Evolutionary conservation across 2,329 filamentous ascomycete genomes (phyloP).

Genomic region (Penicillium sp.): DNA sequence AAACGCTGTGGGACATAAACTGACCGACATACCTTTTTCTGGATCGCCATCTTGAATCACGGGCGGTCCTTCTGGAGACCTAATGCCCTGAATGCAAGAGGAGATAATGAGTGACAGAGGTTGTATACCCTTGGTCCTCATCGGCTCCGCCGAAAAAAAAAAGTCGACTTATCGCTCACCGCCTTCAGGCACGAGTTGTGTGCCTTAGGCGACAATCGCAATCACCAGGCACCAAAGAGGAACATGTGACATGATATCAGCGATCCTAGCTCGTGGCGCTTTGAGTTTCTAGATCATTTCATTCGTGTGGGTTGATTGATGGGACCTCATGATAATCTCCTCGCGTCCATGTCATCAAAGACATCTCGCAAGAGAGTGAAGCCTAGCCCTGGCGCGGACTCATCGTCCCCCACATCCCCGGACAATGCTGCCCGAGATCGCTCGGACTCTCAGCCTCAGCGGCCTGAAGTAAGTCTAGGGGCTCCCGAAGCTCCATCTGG

Average conservation of each 20-base stretch:
- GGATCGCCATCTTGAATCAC: slow-evolving; percentile 72
- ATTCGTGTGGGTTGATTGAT: slow-evolving; percentile 1
- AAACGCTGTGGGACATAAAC: not conserved
- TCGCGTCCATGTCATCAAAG: slow-evolving; percentile 38
- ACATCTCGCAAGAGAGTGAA: slow-evolving; percentile 46
- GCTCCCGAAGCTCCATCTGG: not conserved
- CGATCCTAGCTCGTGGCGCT: slow-evolving; percentile 19
- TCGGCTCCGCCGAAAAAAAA: slow-evolving; percentile 21
- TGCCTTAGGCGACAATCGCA: slow-evolving; percentile 28
- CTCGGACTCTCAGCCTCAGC: slow-evolving; percentile 27
- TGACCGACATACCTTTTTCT: slow-evolving; percentile 69
- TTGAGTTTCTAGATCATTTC: slow-evolving; percentile 6
- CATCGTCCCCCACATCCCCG: slow-evolving; percentile 24
- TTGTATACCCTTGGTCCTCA: slow-evolving; percentile 16
- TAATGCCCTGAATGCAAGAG: slow-evolving; percentile 17
- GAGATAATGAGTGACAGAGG: slow-evolving; percentile 10
- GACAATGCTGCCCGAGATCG: slow-evolving; percentile 25
- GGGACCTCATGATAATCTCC: slow-evolving; percentile 34
- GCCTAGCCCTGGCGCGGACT: slow-evolving; percentile 36
- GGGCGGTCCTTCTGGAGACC: slow-evolving; percentile 26
- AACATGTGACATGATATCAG: slow-evolving; percentile 38
- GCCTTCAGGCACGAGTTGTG: slow-evolving; percentile 12
- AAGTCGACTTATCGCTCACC: slow-evolving; percentile 28
- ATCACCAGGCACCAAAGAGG: slow-evolving; percentile 8
- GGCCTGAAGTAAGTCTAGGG: slow-evolving; percentile 29